phyloP scores from a whole-genome alignment of 371 early-diverging fungal species.

The Choanephora cucurbitarum region DNA sequence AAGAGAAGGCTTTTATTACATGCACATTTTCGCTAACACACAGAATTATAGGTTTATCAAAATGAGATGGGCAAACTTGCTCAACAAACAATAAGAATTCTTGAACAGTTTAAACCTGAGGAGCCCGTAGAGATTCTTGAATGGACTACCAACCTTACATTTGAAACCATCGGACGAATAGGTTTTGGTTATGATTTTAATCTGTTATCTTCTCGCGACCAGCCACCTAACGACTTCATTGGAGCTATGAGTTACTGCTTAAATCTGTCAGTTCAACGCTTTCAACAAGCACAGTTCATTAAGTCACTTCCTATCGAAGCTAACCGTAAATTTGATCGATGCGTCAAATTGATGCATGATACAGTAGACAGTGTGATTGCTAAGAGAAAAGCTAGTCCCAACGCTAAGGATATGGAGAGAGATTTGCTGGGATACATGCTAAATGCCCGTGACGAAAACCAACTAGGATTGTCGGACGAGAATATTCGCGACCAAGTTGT shows the following conservation, averaged over 20 bases:
- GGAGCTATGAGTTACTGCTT: slow-evolving; percentile 54
- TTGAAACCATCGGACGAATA: slow-evolving; percentile 53
- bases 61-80: slow-evolving; percentile 45
- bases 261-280: slow-evolving; percentile 25
- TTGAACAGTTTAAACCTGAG: slow-evolving; percentile 35
- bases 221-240: slow-evolving; percentile 48
- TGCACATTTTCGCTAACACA: no score
- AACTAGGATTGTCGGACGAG: slow-evolving; percentile 44
- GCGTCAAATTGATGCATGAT: slow-evolving; percentile 41
- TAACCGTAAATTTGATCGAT: slow-evolving; percentile 41
- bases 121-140: slow-evolving; percentile 49
- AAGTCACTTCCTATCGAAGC: slow-evolving; percentile 48
- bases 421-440: slow-evolving; percentile 64
- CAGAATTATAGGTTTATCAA: slow-evolving; percentile 35
- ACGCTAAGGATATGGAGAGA: slow-evolving; percentile 40
- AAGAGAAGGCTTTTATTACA: neutral
- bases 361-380: slow-evolving; percentile 41
- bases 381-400: slow-evolving; percentile 37
- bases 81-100: slow-evolving; percentile 35
- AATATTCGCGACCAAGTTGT: slow-evolving; percentile 64
- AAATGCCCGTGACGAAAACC: slow-evolving; percentile 47
- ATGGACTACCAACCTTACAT: slow-evolving; percentile 60
- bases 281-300: slow-evolving; percentile 37
- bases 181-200: slow-evolving; percentile 65
- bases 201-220: slow-evolving; percentile 41